Conservation (phyloP, 495 filamentous ascomycete genomes). For the Trichoderma virens region DNA sequence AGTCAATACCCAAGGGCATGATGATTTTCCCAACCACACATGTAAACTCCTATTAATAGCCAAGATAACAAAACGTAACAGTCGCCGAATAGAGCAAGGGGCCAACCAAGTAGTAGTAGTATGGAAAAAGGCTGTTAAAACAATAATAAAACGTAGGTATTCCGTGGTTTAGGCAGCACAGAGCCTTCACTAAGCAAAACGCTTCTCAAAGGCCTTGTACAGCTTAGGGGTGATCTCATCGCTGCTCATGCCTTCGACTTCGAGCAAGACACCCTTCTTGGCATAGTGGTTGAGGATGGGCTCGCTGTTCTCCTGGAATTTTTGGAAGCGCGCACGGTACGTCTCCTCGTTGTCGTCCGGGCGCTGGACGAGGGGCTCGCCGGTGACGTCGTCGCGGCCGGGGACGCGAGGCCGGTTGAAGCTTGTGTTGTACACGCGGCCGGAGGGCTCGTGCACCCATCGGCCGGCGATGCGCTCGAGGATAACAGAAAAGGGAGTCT, state of each 20-base stretch:
- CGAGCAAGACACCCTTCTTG: constrained; percentile 76
- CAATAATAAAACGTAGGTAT: neutral
- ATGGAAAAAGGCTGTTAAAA: neutral
- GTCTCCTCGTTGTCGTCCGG: constrained; percentile 80
- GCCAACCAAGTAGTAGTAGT: neutral
- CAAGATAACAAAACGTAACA: neutral
- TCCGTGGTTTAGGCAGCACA: neutral
- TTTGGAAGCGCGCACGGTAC: constrained; percentile 68
- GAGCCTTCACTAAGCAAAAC: constrained; percentile 46
- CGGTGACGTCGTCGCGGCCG: constrained; percentile 85
- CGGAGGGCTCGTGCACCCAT: constrained; percentile 90
- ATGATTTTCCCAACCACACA: neutral
- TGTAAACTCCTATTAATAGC: neutral
- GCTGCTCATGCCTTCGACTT: constrained; percentile 76
- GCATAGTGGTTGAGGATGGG: constrained; percentile 86
- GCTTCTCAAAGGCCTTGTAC: constrained; percentile 65
- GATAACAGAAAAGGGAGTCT: constrained; percentile 67
- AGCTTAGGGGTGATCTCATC: constrained; percentile 90
- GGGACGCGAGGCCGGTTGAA: constrained; percentile 78
- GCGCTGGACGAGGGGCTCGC: constrained; percentile 74
- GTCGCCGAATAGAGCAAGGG: neutral
- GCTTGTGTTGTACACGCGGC: constrained; percentile 85
- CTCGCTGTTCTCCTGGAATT: constrained; percentile 79
- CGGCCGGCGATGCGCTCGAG: constrained; percentile 80
- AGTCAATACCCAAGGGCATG: neutral